Conservation (phyloP, 208 protist species). For the Trypanosoma mega region DNA sequence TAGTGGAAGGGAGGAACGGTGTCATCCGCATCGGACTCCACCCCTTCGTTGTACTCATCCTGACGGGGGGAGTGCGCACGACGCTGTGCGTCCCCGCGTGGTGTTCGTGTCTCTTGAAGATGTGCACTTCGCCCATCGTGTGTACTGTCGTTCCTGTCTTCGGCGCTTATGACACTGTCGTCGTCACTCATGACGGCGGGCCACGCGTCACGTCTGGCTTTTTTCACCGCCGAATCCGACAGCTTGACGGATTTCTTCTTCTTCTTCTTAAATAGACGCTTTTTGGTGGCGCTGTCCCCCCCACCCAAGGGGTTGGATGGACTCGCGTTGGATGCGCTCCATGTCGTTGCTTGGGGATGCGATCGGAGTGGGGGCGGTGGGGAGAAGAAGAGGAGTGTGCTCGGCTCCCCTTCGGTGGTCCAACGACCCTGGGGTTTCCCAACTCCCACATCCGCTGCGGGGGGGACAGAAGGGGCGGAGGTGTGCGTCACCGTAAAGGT, state of each 20-base stretch:
- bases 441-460: not conserved
- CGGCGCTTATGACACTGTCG: not conserved
- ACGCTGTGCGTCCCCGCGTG: no score
- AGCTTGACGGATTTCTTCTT: conserved; percentile 17
- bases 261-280: conserved; percentile 26
- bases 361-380: conserved; percentile 16
- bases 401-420: conserved; percentile 41
- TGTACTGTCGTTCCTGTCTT: not conserved
- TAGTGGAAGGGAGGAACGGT: no score
- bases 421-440: not conserved
- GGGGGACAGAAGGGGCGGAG: conserved; percentile 13
- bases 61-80: no score
- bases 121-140: not conserved
- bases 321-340: not conserved
- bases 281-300: conserved; percentile 19
- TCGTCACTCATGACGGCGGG: not conserved
- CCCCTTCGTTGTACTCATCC: no score
- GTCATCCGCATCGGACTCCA: no score
- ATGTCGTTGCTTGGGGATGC: not conserved
- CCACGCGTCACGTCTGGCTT: not conserved
- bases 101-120: no score
- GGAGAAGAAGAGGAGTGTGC: conserved; percentile 63
- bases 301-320: not conserved
- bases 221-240: conserved; percentile 15
- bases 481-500: conserved; percentile 51